Conservation (phyloP, 1,284 basidiomycete genomes). For the Cryptococcus hybrid region DNA sequence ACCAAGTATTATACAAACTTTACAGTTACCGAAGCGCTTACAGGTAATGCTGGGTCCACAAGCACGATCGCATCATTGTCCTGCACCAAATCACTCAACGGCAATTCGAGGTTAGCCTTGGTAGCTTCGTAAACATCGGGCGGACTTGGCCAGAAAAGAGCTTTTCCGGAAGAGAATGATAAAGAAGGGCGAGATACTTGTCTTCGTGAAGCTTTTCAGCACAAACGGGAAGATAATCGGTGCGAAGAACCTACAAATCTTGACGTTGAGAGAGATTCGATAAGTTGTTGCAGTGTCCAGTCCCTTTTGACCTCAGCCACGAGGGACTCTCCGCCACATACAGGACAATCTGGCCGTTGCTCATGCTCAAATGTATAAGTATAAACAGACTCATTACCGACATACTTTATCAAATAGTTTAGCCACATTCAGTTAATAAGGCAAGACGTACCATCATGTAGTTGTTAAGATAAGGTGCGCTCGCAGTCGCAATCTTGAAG, state of each 20-base stretch:
- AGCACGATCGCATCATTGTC: slow-evolving; percentile 78
- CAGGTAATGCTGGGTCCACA: slow-evolving; percentile 83
- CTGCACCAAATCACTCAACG: slow-evolving; percentile 72
- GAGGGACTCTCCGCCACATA: slow-evolving; percentile 88
- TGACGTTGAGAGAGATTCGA: slow-evolving; percentile 80
- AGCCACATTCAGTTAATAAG: background rate
- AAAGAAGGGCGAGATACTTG: slow-evolving; percentile 92
- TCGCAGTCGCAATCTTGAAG: slow-evolving; percentile 95
- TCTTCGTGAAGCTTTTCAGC: slow-evolving; percentile 51
- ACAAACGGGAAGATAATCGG: background rate
- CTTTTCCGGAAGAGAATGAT: slow-evolving; percentile 59
- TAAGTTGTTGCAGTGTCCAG: slow-evolving; percentile 75
- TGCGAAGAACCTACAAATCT: slow-evolving; percentile 65
- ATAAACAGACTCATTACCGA: slow-evolving; percentile 95
- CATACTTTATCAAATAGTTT: slow-evolving; percentile 48
- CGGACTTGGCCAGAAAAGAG: slow-evolving; percentile 90
- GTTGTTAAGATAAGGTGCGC: slow-evolving; percentile 92
- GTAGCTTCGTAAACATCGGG: slow-evolving; percentile 84
- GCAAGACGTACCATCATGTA: slow-evolving; percentile 81
- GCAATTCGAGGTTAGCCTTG: slow-evolving; percentile 82
- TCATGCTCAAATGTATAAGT: slow-evolving; percentile 98
- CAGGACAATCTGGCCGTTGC: slow-evolving; percentile 88
- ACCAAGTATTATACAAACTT: slow-evolving; percentile 23
- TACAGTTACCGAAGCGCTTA: slow-evolving; percentile 72
- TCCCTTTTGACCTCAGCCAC: slow-evolving; percentile 66